Conservation (phyloP, 441 rosid genomes). For the Aquilaria agallochum region DNA sequence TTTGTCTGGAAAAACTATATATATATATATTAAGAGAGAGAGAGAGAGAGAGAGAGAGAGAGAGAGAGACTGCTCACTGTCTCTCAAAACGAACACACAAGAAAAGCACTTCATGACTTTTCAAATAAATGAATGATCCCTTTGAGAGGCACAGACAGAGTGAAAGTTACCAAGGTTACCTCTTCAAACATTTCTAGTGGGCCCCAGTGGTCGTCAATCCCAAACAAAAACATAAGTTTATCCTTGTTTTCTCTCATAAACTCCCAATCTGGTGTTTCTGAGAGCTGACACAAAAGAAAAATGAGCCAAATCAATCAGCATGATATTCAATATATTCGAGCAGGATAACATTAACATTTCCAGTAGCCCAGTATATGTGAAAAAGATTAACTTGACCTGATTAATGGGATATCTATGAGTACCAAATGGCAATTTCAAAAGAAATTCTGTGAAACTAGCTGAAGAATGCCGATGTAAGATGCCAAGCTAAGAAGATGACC, state of each 20-base stretch:
- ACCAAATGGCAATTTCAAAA: too few relatives aligned
- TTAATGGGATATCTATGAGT: too few relatives aligned
- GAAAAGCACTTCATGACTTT: not conserved
- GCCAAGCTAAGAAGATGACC: too few relatives aligned
- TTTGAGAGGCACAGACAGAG: not conserved
- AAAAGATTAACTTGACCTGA: too few relatives aligned
- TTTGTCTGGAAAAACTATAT: too few relatives aligned
- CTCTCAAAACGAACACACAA: too few relatives aligned
- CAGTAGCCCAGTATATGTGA: too few relatives aligned
- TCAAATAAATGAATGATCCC: slow-evolving; percentile 4
- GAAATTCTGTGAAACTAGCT: too few relatives aligned
- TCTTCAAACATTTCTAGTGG: slow-evolving; percentile 73
- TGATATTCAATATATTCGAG: not conserved
- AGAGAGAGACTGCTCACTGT: too few relatives aligned
- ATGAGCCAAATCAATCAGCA: not conserved
- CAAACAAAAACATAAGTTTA: slow-evolving; percentile 69
- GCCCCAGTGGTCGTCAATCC: slow-evolving; percentile 90
- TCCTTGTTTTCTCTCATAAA: slow-evolving; percentile 54
- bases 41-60: not conserved
- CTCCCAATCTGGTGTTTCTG: slow-evolving; percentile 67
- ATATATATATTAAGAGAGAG: not conserved
- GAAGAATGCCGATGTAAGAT: too few relatives aligned
- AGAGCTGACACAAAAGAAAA: slow-evolving; percentile 44
- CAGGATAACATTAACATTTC: not conserved
- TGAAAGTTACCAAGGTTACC: slow-evolving; percentile 30